Base-by-base conservation (phyloP, 495 filamentous ascomycete genomes). In the Hypoxylon crocopeplum region DNA sequence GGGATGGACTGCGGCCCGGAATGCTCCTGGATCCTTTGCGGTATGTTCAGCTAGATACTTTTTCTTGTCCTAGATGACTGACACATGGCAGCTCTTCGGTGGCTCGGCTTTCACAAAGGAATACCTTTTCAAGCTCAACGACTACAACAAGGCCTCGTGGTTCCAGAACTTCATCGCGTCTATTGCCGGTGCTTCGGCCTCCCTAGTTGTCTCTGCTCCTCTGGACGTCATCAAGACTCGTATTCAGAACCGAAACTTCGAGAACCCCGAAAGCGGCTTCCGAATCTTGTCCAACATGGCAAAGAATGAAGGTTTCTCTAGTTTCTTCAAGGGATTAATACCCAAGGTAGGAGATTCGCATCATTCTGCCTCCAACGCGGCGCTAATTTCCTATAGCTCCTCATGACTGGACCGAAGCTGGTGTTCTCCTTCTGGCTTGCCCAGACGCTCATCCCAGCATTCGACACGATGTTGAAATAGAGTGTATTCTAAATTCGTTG, bases 351-450 rank as follows among this genome's bases (percentile, higher is more conserved):
- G 69, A 48, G n/a, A 0, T 21, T 32, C 13, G 13, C 7, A 12
- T 33, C 20, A 27, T 15, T 29, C 34, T 10, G 0, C 8, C 21
- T 16, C 17, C 0, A 20, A 8, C 4, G 19, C n/a, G 13, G 3
- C 10, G 12, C 24, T 48, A 40, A 48, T 15, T 1, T 21, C 21
- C 20, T 12, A 48, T 27, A 84, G 85, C 83, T 98, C 60, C 80
- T 98, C 67, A 98, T 98, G 93, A 98, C 94, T 16, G 94, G 94
- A 24, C 94, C 94, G 57, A 98, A 98, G 83, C 80, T 98, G 45
- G 93, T 97, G 51, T 98, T 98, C 83, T 97, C 92, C 62, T 99
- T 99, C 85, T 99, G 94, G 94, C 83, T 99, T 64, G 94, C 93
- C 53, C 92, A 97, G 80, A 96, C 91, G 36, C 77, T 97, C 63